A percentile compares a stretch with the other conserved stretches of the same genome.
Evolutionary conservation across 345 rosid species (phyloP).

Genomic region (Citrus sp.): DNA sequence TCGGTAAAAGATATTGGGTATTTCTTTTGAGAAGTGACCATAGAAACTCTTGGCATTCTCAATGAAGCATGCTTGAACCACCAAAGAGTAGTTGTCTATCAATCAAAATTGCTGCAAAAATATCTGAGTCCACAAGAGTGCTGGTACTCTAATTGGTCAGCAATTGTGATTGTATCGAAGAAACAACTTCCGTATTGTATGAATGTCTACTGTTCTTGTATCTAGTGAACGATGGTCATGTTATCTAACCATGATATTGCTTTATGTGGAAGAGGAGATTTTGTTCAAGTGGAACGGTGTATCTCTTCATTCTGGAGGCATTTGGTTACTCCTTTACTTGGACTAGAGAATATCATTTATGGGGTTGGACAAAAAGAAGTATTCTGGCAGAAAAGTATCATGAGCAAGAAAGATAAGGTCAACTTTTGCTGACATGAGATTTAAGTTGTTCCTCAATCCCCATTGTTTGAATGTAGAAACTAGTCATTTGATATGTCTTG

Average conservation of each 20-base stretch:
- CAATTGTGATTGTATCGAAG: neutral
- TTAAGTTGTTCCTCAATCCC: neutral
- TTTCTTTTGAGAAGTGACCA: neutral
- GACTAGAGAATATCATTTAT: neutral
- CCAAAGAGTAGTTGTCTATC: neutral
- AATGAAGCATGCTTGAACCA: neutral
- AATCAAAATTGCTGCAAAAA: neutral
- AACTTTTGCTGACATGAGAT: neutral
- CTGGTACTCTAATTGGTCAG: neutral
- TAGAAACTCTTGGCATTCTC: neutral
- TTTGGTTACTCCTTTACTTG: neutral
- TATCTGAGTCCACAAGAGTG: neutral
- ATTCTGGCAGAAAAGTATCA: neutral
- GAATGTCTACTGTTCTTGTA: neutral
- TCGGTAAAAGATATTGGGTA: neutral
- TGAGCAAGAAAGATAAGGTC: constrained; percentile 1
- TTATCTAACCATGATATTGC: neutral
- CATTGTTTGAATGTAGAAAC: neutral
- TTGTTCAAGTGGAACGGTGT: neutral
- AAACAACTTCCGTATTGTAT: neutral
- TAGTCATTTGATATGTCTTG: neutral
- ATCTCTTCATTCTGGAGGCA: neutral
- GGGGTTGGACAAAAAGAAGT: neutral
- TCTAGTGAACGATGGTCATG: neutral
- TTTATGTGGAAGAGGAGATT: neutral